These are phyloP conservation scores for Phytophthora quininea DNA, from an alignment of 352 stramenopile species.

Conservation along the genomic window DNA sequence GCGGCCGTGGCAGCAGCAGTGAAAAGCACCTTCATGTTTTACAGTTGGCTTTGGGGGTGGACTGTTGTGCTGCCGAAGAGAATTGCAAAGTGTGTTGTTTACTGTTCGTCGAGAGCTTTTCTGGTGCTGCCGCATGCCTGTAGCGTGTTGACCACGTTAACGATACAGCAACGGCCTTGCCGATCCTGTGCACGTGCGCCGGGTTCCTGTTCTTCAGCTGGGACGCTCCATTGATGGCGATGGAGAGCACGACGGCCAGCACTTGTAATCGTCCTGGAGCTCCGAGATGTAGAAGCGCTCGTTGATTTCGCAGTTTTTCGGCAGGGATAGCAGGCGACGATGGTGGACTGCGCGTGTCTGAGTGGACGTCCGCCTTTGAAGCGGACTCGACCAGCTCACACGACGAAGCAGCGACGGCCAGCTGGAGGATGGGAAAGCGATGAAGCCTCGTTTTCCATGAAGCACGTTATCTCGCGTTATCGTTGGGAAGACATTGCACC, in stretches of 20 bases:
- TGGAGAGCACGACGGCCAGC: background rate
- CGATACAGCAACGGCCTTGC: background rate
- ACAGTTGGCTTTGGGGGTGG: constrained; percentile 10
- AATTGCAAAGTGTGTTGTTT: constrained; percentile 25
- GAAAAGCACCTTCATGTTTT: constrained; percentile 37
- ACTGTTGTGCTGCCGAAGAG: constrained; percentile 5
- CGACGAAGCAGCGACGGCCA: background rate
- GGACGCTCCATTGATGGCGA: constrained; percentile 2
- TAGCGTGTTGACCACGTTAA: background rate
- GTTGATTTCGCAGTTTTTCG: background rate
- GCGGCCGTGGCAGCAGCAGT: constrained; percentile 28
- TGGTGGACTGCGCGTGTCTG: background rate
- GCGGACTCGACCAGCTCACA: background rate
- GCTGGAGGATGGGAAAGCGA: background rate
- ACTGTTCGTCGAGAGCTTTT: background rate
- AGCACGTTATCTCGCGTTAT: background rate
- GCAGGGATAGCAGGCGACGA: background rate
- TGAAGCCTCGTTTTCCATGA: background rate
- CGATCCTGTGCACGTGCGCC: constrained; percentile 18
- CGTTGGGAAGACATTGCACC: no score
- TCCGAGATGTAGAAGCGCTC: background rate
- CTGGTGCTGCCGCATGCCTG: background rate
- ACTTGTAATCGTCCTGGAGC: background rate
- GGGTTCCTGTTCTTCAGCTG: constrained; percentile 29
- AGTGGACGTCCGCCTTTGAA: background rate